These are phyloP conservation scores for Toxoplasma gondii DNA, from an alignment of 169 alveolate species.

Conservation along the genomic window DNA sequence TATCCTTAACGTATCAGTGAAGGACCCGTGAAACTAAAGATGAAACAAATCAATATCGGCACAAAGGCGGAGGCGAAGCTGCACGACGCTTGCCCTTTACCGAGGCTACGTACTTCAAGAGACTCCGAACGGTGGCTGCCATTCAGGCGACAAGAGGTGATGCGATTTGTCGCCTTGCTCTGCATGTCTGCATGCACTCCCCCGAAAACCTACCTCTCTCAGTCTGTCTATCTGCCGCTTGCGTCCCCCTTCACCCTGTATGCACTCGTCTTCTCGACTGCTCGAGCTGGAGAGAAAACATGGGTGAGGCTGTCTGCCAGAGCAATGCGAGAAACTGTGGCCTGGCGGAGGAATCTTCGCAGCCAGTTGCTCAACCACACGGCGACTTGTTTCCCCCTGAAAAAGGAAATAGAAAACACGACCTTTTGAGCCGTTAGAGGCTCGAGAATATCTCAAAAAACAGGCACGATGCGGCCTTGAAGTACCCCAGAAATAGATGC, in stretches of 20 bases:
- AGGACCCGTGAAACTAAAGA: too few species aligned
- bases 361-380: slow-evolving; percentile 12
- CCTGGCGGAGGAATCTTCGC: slow-evolving; percentile 15
- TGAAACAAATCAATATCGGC: neutral
- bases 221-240: neutral
- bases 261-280: neutral
- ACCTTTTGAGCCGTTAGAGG: too few species aligned
- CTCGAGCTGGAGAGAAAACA: neutral
- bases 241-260: neutral
- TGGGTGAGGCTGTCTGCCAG: neutral
- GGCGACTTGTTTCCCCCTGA: slow-evolving; percentile 3
- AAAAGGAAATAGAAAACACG: neutral
- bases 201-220: slow-evolving; percentile 11
- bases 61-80: neutral
- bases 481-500: too few species aligned
- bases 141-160: too few species aligned
- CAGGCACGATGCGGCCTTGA: too few species aligned
- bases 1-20: too few species aligned
- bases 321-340: neutral
- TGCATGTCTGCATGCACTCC: too few species aligned
- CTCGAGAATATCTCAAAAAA: too few species aligned
- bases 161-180: too few species aligned
- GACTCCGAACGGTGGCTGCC: too few species aligned
- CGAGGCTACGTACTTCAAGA: too few species aligned
- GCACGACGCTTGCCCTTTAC: too few species aligned